phyloP scores from a whole-genome alignment of 2,329 filamentous ascomycete species.

The Tolypocladium inflatum region DNA sequence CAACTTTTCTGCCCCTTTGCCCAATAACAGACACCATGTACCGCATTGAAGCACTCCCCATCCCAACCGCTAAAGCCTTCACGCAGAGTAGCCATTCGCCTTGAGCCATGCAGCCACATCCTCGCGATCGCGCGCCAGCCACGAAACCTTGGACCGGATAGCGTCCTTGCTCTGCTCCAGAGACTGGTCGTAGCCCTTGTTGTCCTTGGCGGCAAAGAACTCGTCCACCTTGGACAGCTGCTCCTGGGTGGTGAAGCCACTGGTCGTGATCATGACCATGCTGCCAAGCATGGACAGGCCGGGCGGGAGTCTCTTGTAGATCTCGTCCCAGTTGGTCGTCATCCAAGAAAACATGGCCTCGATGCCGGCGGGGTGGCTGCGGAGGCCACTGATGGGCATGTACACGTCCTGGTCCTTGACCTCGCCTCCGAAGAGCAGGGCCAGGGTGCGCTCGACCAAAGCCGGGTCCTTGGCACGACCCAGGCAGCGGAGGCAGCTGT shows the following conservation, averaged over 20 bases:
- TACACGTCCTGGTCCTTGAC: slow-evolving; percentile 95
- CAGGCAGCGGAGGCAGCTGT: slow-evolving; percentile 76
- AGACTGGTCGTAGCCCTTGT: slow-evolving; percentile 75
- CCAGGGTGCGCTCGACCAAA: slow-evolving; percentile 73
- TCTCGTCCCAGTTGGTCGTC: slow-evolving; percentile 77
- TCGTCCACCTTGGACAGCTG: slow-evolving; percentile 67
- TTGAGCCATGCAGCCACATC: slow-evolving; percentile 15
- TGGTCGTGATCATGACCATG: slow-evolving; percentile 74
- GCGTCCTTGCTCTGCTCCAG: slow-evolving; percentile 84
- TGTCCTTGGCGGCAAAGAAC: slow-evolving; percentile 78
- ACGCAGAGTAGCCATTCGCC: slow-evolving; percentile 9
- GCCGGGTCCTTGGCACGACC: slow-evolving; percentile 69
- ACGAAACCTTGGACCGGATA: slow-evolving; percentile 61
- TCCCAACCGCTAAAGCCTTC: background rate
- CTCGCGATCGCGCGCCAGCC: slow-evolving; percentile 13
- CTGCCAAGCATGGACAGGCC: slow-evolving; percentile 76
- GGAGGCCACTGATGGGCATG: slow-evolving; percentile 71
- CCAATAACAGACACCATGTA: background rate
- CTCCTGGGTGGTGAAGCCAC: slow-evolving; percentile 66
- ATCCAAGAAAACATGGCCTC: slow-evolving; percentile 75
- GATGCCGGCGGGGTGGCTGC: slow-evolving; percentile 68
- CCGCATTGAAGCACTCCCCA: background rate
- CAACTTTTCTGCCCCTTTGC: background rate
- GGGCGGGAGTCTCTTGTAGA: slow-evolving; percentile 76
- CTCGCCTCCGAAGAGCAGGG: slow-evolving; percentile 64